Evolutionary conservation across 805 yeast genomes (phyloP).

Genomic region (Starmerella sirachaensis): DNA sequence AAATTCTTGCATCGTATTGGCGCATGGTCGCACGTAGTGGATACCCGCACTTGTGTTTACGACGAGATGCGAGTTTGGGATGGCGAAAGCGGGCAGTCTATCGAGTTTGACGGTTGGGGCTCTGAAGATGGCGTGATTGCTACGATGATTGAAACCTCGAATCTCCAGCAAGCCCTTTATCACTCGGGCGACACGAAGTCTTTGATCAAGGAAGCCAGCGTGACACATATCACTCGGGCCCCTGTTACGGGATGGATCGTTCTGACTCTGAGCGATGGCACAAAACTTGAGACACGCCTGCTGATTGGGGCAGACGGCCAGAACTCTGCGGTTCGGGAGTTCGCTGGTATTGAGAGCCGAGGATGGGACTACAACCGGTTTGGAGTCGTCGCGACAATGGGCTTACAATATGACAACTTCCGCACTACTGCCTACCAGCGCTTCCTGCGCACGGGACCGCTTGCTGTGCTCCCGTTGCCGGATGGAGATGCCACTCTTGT

Average conservation of each 20-base stretch:
- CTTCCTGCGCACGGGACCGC: constrained; percentile 81
- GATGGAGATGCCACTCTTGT: constrained; percentile 80
- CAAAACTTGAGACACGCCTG: constrained; percentile 51
- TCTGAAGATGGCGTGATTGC: constrained; percentile 36
- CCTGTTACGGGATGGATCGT: constrained; percentile 49
- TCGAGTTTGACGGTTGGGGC: constrained; percentile 56
- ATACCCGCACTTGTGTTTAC: constrained; percentile 65
- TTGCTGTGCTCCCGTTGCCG: constrained; percentile 84
- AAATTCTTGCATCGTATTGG: constrained; percentile 57
- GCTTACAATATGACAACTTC: constrained; percentile 58
- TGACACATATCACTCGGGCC: constrained; percentile 25
- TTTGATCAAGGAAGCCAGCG: constrained; percentile 32
- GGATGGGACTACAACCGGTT: constrained; percentile 86
- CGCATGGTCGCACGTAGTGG: constrained; percentile 57
- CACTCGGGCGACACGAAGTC: constrained; percentile 2
- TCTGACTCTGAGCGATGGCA: constrained; percentile 56
- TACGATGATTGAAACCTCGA: constrained; percentile 79
- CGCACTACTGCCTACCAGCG: constrained; percentile 83
- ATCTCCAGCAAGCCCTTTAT: constrained; percentile 60
- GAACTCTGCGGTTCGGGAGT: constrained; percentile 81
- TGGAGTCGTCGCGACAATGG: constrained; percentile 87
- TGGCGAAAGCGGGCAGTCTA: constrained; percentile 56
- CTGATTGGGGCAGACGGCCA: constrained; percentile 93
- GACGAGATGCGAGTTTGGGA: constrained; percentile 80
- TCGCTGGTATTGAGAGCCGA: constrained; percentile 67